Evolutionary conservation across 2,329 filamentous ascomycete species (phyloP), one percentile per base, ranked within the genome.

Genomic region (Celoporthe dispersa): DNA sequence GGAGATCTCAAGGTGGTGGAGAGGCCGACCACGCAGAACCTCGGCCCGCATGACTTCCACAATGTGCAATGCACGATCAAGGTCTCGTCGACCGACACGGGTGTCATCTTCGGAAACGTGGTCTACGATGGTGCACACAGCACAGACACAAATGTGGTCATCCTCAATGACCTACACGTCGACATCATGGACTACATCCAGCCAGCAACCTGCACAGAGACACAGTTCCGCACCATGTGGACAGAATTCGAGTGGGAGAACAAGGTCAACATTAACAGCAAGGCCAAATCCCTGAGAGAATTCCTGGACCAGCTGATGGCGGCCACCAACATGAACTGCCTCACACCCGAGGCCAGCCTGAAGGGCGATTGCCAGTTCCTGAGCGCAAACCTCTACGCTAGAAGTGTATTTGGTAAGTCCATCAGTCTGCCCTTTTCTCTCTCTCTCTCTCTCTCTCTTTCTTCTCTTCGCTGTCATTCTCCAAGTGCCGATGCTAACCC

Each of bases 161-260:
- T 99, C 75, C 87, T 99, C 67, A 98, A 98, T 79, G 96, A 99
- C 79, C 90, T 99, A 39, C 96, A 99, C 78, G 95, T 98, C 69
- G 96, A 99, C 78, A 98, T 99, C 74, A 99, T 99, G 96, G 96
- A 99, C 83, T 99, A 99, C 84, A 99, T 99, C 77, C 95, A 98
- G 79, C 96, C 96, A 1, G 95, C 95, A 8, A 91, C 94, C 22
- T 99, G 96, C 86, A 96, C 94, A 5, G 96, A 99, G 85, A 98
- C 95, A 14, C 94, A 98, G 78, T 99, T 99, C 90, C 90, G 96
- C 71, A 97, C 94, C n/a, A 99, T 99, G 96, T 99, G 96, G 96
- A 99, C 96, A 51, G 96, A 99, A 79, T 99, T 99, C 75, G 96
- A 99, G 80, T 99, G 96, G 96, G 96, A 99, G 86, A 99, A 99